Evolutionary conservation across 1,139 yeast species (phyloP), one percentile per base, ranked within the genome.

Genomic region (Entelexis paramagnoliae): DNA sequence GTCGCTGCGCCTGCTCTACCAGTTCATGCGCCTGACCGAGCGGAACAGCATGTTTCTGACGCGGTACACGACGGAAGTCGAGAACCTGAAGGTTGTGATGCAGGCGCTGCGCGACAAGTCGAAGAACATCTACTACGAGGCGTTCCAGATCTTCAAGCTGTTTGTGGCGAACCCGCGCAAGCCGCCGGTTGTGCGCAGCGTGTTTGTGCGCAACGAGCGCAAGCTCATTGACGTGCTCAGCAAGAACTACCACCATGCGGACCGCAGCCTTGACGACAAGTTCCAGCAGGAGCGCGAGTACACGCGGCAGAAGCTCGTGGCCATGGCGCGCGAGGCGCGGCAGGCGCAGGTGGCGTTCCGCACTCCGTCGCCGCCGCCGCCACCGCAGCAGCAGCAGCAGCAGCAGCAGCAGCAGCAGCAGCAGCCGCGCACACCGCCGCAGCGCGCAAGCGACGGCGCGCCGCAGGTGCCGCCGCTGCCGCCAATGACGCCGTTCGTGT

Each of bases 131-230:
- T 96, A 88, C 65, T 70, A 80, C 53, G 98, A 91, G 66, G 91
- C 95, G 3, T 91, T 91, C 64, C 91, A 91, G 61, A 83, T 91
- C 36, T 91, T 91, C 70, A 91, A 91, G 67, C 85, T 72, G 36
- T 87, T 91, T 68, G 89, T 88, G 34, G 98, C 96, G 8, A 91
- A 91, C 66, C 98, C 98, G 7, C 81, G 83, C 59, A 89, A 89
- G 66, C 75, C 88, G 1, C 87, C 81, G 63, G 79, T 83, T 11
- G 80, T 91, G 2, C 71, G 77, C 54, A 96, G 89, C 65, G 84
- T 91, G 22, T 71, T 91, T 59, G 78, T 81, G 43, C 88, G 88
- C 63, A 91, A 91, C 66, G 80, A 87, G 63, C 81, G 77, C 49
- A 85, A 85, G 63, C 75, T 91, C 56, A 68, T 89, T 44, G 73